Conservation (phyloP, 352 stramenopile genomes). For the Phytopythium sindhum region DNA sequence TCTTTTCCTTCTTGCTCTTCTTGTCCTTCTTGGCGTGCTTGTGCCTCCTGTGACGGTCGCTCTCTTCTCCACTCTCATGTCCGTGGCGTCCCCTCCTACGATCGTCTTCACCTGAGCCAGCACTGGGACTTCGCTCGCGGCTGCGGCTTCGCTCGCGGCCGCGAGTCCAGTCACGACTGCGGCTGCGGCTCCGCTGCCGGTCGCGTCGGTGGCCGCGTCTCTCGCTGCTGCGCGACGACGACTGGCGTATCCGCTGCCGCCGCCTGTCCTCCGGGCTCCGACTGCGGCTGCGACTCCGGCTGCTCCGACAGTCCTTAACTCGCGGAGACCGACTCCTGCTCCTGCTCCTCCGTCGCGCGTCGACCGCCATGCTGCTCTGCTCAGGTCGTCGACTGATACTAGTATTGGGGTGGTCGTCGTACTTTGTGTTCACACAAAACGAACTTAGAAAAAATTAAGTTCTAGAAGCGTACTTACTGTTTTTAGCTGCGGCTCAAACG, state of each 20-base stretch:
- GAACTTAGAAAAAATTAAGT: background rate
- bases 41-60: slow-evolving; percentile 15
- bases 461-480: background rate
- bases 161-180: background rate
- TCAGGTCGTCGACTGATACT: background rate
- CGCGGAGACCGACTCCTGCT: background rate
- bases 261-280: background rate
- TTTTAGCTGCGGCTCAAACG: background rate
- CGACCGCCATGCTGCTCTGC: background rate
- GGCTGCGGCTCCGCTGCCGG: slow-evolving; percentile 8
- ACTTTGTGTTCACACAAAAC: background rate
- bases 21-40: slow-evolving; percentile 17
- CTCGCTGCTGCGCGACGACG: slow-evolving; percentile 11
- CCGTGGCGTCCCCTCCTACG: background rate
- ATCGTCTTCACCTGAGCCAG: background rate
- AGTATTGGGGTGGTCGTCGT: too few relatives aligned
- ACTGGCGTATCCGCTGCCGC: slow-evolving; percentile 9
- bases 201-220: slow-evolving; percentile 8
- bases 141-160: slow-evolving; percentile 9
- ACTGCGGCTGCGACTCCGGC: slow-evolving; percentile 14
- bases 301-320: background rate
- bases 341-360: background rate
- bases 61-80: slow-evolving; percentile 6
- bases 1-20: slow-evolving; percentile 31
- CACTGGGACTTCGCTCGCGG: slow-evolving; percentile 6